Evolutionary conservation across 2,329 filamentous ascomycete species (phyloP), one percentile per base, ranked within the genome.

Genomic region (Trichophyton simii): DNA sequence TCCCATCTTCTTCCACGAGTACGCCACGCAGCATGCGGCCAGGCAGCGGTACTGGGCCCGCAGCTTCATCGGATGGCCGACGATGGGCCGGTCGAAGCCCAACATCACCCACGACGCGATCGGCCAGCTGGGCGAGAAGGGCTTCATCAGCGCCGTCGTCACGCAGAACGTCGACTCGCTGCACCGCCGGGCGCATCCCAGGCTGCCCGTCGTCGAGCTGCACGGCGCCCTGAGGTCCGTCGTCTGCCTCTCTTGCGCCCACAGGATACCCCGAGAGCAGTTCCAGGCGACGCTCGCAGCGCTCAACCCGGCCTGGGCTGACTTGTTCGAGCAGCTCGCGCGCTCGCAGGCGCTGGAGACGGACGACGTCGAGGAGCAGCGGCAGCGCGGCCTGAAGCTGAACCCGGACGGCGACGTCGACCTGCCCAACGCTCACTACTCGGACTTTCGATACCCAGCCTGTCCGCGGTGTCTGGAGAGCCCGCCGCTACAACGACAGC

Each of bases 141-240:
- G 91, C 1, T 75, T 91, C 58, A 78, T 96, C 48, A 82, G 81
- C 62, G 83, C 79, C 60, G 88, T 96, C 63, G 85, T 99, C 67
- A 97, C 94, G 46, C 94, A 99, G 72, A 97, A 97, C 71, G 94
- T 99, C 59, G 94, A 99, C 75, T 96, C 91, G 1, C 95, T 99
- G 72, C 94, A 99, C 73, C 79, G 82, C 1, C 76, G 77, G 63
- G 87, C 90, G 0, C 91, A 96, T 72, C 89, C 91, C 0, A 71
- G 79, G 8, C 75, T 91, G 50, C 81, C 83, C 4, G 94, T 89
- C 8, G 78, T 95, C 54, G 92, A 97, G 74, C 80, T 99, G 58
- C 94, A 99, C 73, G 94, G 94, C 66, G 95, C 94, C 73, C 80
- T 99, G 57, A 83, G 91, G 65, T 84, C 87, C 34, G 82, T 91